Evolutionary conservation across 345 rosid species (phyloP), one percentile per base, ranked within the genome.

Genomic region (Citrus hindsii): DNA sequence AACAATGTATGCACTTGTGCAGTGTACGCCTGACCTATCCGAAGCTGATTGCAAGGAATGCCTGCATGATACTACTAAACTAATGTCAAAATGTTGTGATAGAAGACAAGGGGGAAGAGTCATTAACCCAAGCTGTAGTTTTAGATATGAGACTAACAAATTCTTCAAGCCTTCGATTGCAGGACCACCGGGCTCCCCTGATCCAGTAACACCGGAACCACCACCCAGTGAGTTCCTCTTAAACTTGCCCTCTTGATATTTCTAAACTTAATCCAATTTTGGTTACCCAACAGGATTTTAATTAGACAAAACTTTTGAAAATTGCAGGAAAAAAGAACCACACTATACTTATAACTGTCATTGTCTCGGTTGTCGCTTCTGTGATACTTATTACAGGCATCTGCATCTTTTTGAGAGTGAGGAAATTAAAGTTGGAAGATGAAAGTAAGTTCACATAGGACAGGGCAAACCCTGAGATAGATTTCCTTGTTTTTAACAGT

Each of bases 1-100:
- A 6, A 80, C 12, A 2, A 72, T 88, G 56, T 88, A 56, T 0
- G 94, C 77, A n/a, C 83, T 76, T 30, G 77, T 53, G 5, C 93
- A 89, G 5, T 88, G 95, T 63, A 82, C 82, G 9, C 89, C 90
- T 2, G 87, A 89, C 69, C 71, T 88, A 65, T 80, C 88, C 0
- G 75, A 74, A 24, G 13, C 25, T 12, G 76, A 84, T 14, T 88
- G 90, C 67, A 56, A 67, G 6, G 42, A 75, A 32, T 90, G 91
- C 76, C 76, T 74, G 16, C 10, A 24, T 61, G 56, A 74, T 60
- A 7, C 76, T 18, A 38, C 24, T 25, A 60, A 61, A 37, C 58
- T 18, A 4, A 38, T 74, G 33, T 53, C 55, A 18, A 1, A 74
- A 7, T 74, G 67, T 60, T 74, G 76, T 61, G 58, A 74, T 8